Evolutionary conservation across 805 yeast genomes (phyloP), one percentile per base, ranked within the genome.

Genomic region (Wickerhamomyces sydowiorum): DNA sequence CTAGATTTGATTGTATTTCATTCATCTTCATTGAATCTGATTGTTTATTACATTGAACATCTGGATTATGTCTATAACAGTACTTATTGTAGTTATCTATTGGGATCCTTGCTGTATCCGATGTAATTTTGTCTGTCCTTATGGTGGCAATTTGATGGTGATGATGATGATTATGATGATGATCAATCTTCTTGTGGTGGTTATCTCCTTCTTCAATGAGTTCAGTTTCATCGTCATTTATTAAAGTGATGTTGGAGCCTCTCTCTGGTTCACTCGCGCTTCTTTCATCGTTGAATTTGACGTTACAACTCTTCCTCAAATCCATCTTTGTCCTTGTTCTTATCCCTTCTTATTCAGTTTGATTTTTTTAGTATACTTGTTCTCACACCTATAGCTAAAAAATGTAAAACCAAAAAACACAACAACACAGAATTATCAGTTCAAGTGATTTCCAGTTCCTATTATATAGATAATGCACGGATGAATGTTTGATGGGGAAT

Each of bases 51-150:
- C 88, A 78, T 37, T 80, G 79, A 35, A 86, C 73, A 42, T 87
- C 90, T 3, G 98, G 98, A 57, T 91, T 87, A 62, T 91, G 99
- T 40, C 98, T 70, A 62, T 91, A 91, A 59, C 99, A 91, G 64
- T 77, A 91, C 50, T 74, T 73, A 52, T 80, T 83, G 56, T 72
- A 76, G 51, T 77, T 74, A 49, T 74, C 82, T 37, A 48, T 52
- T 1, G 61, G 61, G 6, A 56, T 56, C 17, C 48, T 31, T 8
- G 41, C 45, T 30, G 42, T 22, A 17, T 29, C 15, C 5, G 10
- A 7, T 4, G 15, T 12, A 12, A n/a, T 17, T 19, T 8, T 13
- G 6, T 32, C 17, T 32, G 35, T 22, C 7, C 23, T 17, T 15
- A 19, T 7, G 10, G 23, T 32, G 7, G 23, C 27, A 32, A 21